phyloP scores from a whole-genome alignment of 129 eudicot genomes.

The Lonicera japonica region DNA sequence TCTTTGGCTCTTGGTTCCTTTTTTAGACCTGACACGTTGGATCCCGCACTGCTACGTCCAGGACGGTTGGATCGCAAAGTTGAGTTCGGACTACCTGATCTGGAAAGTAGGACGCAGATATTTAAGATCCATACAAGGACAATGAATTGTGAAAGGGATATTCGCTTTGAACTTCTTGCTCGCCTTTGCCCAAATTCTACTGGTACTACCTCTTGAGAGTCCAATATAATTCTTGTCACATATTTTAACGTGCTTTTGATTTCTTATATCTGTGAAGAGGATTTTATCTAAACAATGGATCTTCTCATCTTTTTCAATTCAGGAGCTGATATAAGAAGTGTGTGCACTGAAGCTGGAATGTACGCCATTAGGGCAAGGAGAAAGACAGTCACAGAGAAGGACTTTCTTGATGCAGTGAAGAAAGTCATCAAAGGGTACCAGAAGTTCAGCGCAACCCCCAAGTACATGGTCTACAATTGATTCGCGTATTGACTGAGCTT shows the following conservation, averaged over 20 bases:
- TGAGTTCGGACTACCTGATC: constrained; percentile 87
- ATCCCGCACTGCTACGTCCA: constrained; percentile 85
- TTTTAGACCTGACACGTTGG: constrained; percentile 83
- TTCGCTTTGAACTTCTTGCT: constrained; percentile 85
- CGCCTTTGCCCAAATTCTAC: constrained; percentile 96
- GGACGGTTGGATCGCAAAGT: constrained; percentile 88
- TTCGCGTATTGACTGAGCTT: no score
- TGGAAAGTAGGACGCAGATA: constrained; percentile 85
- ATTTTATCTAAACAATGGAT: background rate
- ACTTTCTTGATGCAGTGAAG: constrained; percentile 83
- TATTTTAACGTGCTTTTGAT: no score
- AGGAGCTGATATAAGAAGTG: constrained; percentile 94
- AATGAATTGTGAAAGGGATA: constrained; percentile 90
- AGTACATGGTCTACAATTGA: constrained; percentile 85
- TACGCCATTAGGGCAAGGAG: constrained; percentile 83
- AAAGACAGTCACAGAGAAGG: constrained; percentile 87
- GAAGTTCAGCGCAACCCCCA: constrained; percentile 89
- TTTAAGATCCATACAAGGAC: constrained; percentile 92
- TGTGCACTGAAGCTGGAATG: constrained; percentile 96
- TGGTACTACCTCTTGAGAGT: constrained; percentile 26
- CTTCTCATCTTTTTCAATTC: constrained; percentile 7
- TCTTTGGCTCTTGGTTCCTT: background rate
- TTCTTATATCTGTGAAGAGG: background rate
- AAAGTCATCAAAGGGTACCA: constrained; percentile 89
- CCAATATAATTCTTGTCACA: background rate